Conservation (phyloP, 192 early-diverging fungal genomes). For the Rhizoclosmatium sp. region DNA sequence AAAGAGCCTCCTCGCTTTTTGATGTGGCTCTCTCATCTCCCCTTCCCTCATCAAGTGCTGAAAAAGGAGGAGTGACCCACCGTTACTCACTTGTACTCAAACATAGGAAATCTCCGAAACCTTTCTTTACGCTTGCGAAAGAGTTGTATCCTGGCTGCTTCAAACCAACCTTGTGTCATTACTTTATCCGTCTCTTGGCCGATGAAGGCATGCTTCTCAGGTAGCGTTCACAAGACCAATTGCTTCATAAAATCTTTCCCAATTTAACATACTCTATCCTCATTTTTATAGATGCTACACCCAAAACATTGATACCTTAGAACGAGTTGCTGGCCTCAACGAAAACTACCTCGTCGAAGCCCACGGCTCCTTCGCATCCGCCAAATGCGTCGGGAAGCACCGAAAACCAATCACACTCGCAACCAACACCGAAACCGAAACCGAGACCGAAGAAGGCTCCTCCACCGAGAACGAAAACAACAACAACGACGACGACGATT, state of each 20-base stretch:
- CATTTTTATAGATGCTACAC: conserved; percentile 68
- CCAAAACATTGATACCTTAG: conserved; percentile 97
- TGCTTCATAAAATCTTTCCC: not conserved
- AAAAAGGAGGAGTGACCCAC: not conserved
- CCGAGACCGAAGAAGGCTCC: conserved; percentile 14
- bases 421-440: not conserved
- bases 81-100: not conserved
- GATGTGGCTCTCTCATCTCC: not conserved
- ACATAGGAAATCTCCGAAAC: conserved; percentile 67
- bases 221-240: conserved; percentile 20
- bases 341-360: conserved; percentile 83
- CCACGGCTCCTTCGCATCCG: conserved; percentile 89
- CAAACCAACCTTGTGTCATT: conserved; percentile 86
- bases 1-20: not conserved
- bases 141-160: conserved; percentile 85
- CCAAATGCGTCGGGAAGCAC: conserved; percentile 78
- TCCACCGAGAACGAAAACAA: not conserved
- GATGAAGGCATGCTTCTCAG: conserved; percentile 79
- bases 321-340: conserved; percentile 80
- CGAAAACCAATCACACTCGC: conserved; percentile 41
- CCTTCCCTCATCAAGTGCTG: not conserved
- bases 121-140: conserved; percentile 91
- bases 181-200: conserved; percentile 83
- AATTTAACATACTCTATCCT: not conserved
- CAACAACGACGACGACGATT: not conserved